Conservation (phyloP, 306 rosid species). For the Pyrus pyrifolia region DNA sequence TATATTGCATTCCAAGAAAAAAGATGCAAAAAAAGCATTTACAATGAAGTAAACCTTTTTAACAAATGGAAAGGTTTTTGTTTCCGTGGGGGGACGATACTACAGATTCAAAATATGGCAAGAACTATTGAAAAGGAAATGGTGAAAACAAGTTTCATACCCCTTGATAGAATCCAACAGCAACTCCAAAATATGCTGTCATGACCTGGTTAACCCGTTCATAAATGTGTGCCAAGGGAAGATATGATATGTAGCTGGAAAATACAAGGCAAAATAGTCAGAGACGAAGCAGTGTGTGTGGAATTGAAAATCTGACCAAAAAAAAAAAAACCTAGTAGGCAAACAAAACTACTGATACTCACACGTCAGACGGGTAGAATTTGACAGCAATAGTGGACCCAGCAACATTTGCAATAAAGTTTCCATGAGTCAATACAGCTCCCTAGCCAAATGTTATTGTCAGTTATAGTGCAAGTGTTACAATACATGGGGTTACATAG, state of each 20-base stretch:
- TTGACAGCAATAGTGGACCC: conserved; percentile 47
- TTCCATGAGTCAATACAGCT: conserved; percentile 80
- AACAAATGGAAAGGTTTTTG: background rate
- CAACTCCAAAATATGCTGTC: conserved; percentile 60
- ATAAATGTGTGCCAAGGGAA: conserved; percentile 95
- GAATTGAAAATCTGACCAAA: conserved; percentile 1
- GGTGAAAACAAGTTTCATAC: conserved; percentile 34
- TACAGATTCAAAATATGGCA: background rate
- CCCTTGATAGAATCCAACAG: conserved; percentile 99
- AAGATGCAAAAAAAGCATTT: background rate
- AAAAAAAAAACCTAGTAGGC: background rate
- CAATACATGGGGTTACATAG: background rate
- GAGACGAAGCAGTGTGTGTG: conserved; percentile 17
- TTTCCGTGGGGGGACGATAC: background rate
- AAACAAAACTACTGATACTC: conserved; percentile 32
- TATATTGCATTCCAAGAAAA: background rate
- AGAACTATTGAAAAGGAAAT: background rate
- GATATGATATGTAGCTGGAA: conserved; percentile 88
- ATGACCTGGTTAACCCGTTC: conserved; percentile 85
- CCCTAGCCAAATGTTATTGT: conserved; percentile 54
- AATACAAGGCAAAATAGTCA: conserved; percentile 23
- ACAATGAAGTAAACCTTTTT: background rate
- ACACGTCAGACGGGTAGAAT: conserved; percentile 78
- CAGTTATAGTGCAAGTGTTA: conserved; percentile 17
- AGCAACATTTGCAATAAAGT: conserved; percentile 83